Evolutionary conservation across 768 basidiomycete genomes (phyloP).

Genomic region (Tricholoma sp.): DNA sequence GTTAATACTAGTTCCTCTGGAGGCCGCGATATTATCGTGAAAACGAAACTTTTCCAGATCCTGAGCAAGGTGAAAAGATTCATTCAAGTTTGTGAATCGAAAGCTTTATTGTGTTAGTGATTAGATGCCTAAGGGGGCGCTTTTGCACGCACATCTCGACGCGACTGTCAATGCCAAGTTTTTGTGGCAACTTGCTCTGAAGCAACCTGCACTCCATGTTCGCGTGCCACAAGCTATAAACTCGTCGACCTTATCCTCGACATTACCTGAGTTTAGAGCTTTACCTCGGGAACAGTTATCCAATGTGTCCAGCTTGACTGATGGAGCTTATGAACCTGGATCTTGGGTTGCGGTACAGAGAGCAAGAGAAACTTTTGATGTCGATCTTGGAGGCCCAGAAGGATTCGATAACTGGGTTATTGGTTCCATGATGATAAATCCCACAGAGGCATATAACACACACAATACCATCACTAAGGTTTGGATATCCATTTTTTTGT

Average conservation of each 20-base stretch:
- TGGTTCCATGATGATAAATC: conserved; percentile 58
- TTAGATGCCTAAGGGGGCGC: conserved; percentile 78
- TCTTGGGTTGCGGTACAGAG: conserved; percentile 51
- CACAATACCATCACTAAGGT: conserved; percentile 70
- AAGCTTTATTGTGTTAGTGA: background rate
- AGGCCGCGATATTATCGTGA: conserved; percentile 54
- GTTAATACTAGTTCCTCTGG: conserved; percentile 23
- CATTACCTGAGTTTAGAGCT: conserved; percentile 50
- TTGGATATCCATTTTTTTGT: background rate
- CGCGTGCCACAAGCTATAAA: conserved; percentile 37
- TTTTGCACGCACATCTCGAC: conserved; percentile 74
- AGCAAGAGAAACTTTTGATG: conserved; percentile 50
- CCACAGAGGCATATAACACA: conserved; percentile 65
- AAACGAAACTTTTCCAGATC: conserved; percentile 57
- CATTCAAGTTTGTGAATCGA: background rate
- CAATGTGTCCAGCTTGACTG: conserved; percentile 30
- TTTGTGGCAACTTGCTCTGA: conserved; percentile 49
- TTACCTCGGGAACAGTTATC: conserved; percentile 35
- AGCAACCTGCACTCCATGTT: conserved; percentile 59
- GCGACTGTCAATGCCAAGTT: conserved; percentile 55
- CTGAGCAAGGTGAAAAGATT: conserved; percentile 44
- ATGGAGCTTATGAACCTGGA: conserved; percentile 35
- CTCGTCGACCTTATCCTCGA: conserved; percentile 31
- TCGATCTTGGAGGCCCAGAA: conserved; percentile 49
- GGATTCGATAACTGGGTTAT: conserved; percentile 69